Evolutionary conservation across 2,329 filamentous ascomycete genomes (phyloP), one percentile per base, ranked within the genome.

Genomic region (Colletotrichum lentis): DNA sequence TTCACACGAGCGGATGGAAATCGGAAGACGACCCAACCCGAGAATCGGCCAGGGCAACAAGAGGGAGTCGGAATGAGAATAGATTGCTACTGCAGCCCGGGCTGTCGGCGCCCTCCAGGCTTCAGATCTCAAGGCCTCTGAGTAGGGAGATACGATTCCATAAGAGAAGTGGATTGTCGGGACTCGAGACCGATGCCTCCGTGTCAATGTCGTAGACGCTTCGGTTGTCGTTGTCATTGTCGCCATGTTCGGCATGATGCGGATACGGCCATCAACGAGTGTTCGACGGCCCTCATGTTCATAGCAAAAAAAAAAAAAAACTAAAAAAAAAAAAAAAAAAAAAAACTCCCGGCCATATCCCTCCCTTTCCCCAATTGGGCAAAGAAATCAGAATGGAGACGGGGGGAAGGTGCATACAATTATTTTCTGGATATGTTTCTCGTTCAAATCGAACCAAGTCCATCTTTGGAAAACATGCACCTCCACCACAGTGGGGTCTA

Each of bases 11-110:
- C 61, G 46, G 22, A 53, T 39, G 46, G 8, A 31, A 31, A 31
- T 47, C 47, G 46, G 54, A 44, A 59, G 24, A 53, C 24, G 46
- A 59, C 24, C 46, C 46, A 59, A 44, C 53, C 58, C 16, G 12
- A 53, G 46, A 39, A 35, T 24, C 22, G 24, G 18, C 7, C 37
- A 41, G 27, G 35, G 18, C 46, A 46, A 64, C 44, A 22, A 58
- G 52, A 58, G 44, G 44, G 58, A 58, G 22, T 12, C 44, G 35
- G 53, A 37, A 58, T 31, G 52, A 31, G 43, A 63, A 20, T 20
- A 43, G n/a, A 31, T 60, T 50, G n/a, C 24, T 8, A 31, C 27
- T 31, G 27, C 55, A 46, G 59, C n/a, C 62, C 54, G 39, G 47
- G 54, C 39, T 59, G 60, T 53, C 27, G 47, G 54, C 53, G 54